Percentiles rank a stretch among this genome's conserved stretches.
These are phyloP conservation scores for Arthrobotrys pseudoclavata DNA, from an alignment of 2,329 filamentous ascomycete genomes.

Conservation along the genomic window DNA sequence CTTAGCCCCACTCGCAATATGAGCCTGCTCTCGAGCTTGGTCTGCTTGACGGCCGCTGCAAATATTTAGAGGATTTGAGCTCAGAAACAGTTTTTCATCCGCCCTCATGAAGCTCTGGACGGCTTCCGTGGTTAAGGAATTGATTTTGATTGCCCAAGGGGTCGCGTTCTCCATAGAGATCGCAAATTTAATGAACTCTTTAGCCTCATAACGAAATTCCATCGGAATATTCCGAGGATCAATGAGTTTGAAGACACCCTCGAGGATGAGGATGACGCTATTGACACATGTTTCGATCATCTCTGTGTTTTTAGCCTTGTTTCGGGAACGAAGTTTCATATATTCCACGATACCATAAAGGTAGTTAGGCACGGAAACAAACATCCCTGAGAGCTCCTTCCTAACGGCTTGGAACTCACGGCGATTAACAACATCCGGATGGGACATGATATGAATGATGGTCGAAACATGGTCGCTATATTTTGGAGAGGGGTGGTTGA, in stretches of 20 bases:
- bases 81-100: constrained; percentile 20
- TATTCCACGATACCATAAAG: constrained; percentile 42
- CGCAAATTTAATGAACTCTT: constrained; percentile 25
- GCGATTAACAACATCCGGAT: constrained; percentile 27
- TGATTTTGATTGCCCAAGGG: background rate
- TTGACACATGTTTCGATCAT: constrained; percentile 23
- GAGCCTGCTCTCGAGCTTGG: background rate
- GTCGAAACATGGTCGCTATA: constrained; percentile 42
- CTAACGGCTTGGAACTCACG: constrained; percentile 27
- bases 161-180: constrained; percentile 21
- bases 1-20: background rate
- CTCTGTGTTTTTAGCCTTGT: constrained; percentile 4
- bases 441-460: constrained; percentile 36
- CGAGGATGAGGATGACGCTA: constrained; percentile 28
- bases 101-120: constrained; percentile 1
- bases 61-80: background rate
- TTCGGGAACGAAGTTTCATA: constrained; percentile 2
- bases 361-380: constrained; percentile 30
- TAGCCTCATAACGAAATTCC: constrained; percentile 42
- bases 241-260: constrained; percentile 39
- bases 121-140: background rate
- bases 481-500: constrained; percentile 34
- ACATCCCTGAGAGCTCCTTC: constrained; percentile 29
- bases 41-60: constrained; percentile 21
- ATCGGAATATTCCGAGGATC: constrained; percentile 24